Conservation (phyloP, 1,284 basidiomycete genomes). For the Anthracocystis walkeri region DNA sequence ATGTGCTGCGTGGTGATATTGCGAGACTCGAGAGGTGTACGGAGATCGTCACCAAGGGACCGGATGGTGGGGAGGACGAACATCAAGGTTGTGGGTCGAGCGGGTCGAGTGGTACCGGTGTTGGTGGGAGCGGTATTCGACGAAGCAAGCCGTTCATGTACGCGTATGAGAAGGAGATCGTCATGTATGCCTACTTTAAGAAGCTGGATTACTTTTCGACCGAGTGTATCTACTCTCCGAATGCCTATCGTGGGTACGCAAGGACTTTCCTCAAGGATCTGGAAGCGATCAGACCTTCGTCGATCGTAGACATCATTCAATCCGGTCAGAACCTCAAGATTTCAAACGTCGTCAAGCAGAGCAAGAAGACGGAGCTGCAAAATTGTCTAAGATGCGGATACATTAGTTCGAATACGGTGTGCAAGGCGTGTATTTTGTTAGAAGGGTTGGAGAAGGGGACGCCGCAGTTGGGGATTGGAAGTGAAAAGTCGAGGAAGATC, state of each 20-base stretch:
- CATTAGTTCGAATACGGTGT: constrained; percentile 66
- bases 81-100: constrained; percentile 69
- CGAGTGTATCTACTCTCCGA: constrained; percentile 97
- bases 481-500: constrained; percentile 55
- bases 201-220: constrained; percentile 96
- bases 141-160: constrained; percentile 98
- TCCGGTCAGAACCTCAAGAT: constrained; percentile 63
- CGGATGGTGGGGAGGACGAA: constrained; percentile 43
- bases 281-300: constrained; percentile 89
- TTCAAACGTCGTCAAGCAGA: constrained; percentile 45
- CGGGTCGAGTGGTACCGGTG: constrained; percentile 37
- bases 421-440: constrained; percentile 69
- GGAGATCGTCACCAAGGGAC: constrained; percentile 77
- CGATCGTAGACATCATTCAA: constrained; percentile 95
- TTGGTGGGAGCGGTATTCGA: constrained; percentile 87
- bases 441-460: constrained; percentile 66
- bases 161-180: constrained; percentile 99
- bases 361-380: constrained; percentile 57
- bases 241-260: constrained; percentile 94
- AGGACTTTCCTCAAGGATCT: constrained; percentile 93
- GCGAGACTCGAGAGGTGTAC: constrained; percentile 93
- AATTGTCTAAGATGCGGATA: constrained; percentile 67
- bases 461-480: constrained; percentile 62
- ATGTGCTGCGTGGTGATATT: constrained; percentile 97
- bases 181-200: constrained; percentile 99